phyloP scores from a whole-genome alignment of 1,139 yeast species.

The Blastobotrys arbuscula region DNA sequence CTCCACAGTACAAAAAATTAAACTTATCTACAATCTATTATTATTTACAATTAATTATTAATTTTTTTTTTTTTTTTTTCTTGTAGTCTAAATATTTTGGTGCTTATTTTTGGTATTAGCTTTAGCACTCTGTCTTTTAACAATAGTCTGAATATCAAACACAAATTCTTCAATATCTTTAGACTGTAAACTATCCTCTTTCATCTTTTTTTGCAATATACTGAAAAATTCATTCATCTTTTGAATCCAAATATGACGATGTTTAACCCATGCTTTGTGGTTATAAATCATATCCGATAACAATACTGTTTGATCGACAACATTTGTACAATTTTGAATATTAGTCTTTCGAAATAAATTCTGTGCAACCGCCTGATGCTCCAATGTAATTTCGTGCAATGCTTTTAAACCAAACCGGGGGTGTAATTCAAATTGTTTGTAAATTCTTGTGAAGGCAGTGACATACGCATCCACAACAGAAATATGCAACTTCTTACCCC shows the following conservation, averaged over 20 bases:
- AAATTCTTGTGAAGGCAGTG: slow-evolving; percentile 4
- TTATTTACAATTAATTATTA: too few relatives aligned
- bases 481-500: slow-evolving; percentile 16
- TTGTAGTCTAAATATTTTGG: background rate
- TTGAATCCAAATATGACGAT: slow-evolving; percentile 14
- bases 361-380: slow-evolving; percentile 12
- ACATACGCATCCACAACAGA: slow-evolving; percentile 10
- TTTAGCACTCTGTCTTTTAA: slow-evolving; percentile 4
- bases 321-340: slow-evolving; percentile 6
- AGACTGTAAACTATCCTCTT: slow-evolving; percentile 4
- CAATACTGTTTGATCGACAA: slow-evolving; percentile 11
- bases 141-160: slow-evolving; percentile 15
- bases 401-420: slow-evolving; percentile 18
- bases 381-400: slow-evolving; percentile 14
- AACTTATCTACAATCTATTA: too few relatives aligned
- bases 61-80: too few relatives aligned
- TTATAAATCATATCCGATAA: slow-evolving; percentile 15
- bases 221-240: slow-evolving; percentile 14
- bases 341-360: slow-evolving; percentile 8
- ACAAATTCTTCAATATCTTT: slow-evolving; percentile 16
- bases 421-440: slow-evolving; percentile 5
- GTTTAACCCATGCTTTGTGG: slow-evolving; percentile 16
- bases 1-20: too few relatives aligned
- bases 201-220: background rate
- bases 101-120: background rate